Evolutionary conservation across 1,139 yeast genomes (phyloP), one percentile per base, ranked within the genome.

Genomic region (Kurtzmaniella natalensis): DNA sequence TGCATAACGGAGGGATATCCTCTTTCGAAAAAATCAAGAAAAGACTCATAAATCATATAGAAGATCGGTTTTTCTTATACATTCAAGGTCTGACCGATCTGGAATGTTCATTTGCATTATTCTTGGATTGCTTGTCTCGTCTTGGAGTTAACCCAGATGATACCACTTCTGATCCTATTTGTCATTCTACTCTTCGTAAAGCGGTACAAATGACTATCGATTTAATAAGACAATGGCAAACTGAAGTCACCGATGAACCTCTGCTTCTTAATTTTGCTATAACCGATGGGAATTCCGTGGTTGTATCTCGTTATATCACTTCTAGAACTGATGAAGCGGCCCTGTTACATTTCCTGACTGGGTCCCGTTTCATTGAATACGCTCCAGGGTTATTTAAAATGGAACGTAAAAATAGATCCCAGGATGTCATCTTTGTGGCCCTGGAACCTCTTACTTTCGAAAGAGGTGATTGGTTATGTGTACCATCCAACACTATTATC

Each of bases 381-480:
- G 84, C 78, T 40, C 96, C 95, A 0, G 88, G 92, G 4, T 83
- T 87, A 47, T 92, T 87, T 63, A 76, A 86, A 48, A 88, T 92
- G 96, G 96, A 92, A 57, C 70, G 98, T 34, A 68, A 86, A 40
- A 95, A 89, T 56, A 70, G 96, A 34, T 85, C 94, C 7, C 97
- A 89, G 55, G 92, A 87, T 56, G 92, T 92, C 24, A 82, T 92
- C n/a, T 84, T 92, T 79, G 87, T 92, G 29, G 96, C 98, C 2
- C 82, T 95, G 23, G 98, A 92, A 53, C 98, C 98, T 0, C 68
- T 92, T 38, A 92, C 98, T 0, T 92, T 92, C 58, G 97, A 92
- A 61, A 67, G 98, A 38, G 92, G 92, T 26, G 98, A 92, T 60
- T 92, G 98, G 98, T 84, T 92, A 39, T 82, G 96, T 13, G 95